phyloP scores from a whole-genome alignment of 2,329 filamentous ascomycete species.

The Trichoderma sp. region DNA sequence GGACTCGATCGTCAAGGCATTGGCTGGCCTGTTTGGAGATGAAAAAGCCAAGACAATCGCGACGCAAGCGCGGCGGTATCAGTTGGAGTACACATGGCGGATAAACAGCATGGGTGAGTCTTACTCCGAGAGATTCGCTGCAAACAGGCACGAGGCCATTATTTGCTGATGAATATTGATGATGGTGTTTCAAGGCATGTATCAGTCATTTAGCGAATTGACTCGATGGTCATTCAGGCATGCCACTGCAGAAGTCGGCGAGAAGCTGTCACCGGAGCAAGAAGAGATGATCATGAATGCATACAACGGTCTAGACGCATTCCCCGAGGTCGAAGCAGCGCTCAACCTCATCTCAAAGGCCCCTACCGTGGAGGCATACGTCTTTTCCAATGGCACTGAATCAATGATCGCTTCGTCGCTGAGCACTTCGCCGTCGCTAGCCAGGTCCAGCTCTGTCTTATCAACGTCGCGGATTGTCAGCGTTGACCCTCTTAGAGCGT shows the following conservation, averaged over 20 bases:
- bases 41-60: conserved; percentile 58
- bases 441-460: conserved; percentile 47
- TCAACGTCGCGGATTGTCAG: conserved; percentile 49
- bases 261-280: conserved; percentile 44
- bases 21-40: conserved; percentile 56
- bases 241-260: conserved; percentile 57
- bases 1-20: conserved; percentile 60
- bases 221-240: conserved; percentile 62
- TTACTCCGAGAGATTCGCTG: not conserved
- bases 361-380: conserved; percentile 48
- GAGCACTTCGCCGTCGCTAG: conserved; percentile 53
- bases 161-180: not conserved
- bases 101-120: conserved; percentile 69
- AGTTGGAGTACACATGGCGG: conserved; percentile 76
- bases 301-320: conserved; percentile 64
- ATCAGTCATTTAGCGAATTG: conserved; percentile 54
- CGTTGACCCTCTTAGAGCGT: conserved; percentile 58
- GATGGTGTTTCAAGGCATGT: conserved; percentile 43
- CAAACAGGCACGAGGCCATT: not conserved
- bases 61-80: conserved; percentile 63
- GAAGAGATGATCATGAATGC: conserved; percentile 56
- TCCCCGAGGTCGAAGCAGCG: conserved; percentile 59
- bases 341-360: conserved; percentile 47
- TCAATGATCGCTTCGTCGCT: conserved; percentile 63
- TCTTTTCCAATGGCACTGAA: conserved; percentile 70